These are phyloP conservation scores for Calonectria pseudoturangicola DNA, from an alignment of 2,329 filamentous ascomycete genomes.

Conservation along the genomic window DNA sequence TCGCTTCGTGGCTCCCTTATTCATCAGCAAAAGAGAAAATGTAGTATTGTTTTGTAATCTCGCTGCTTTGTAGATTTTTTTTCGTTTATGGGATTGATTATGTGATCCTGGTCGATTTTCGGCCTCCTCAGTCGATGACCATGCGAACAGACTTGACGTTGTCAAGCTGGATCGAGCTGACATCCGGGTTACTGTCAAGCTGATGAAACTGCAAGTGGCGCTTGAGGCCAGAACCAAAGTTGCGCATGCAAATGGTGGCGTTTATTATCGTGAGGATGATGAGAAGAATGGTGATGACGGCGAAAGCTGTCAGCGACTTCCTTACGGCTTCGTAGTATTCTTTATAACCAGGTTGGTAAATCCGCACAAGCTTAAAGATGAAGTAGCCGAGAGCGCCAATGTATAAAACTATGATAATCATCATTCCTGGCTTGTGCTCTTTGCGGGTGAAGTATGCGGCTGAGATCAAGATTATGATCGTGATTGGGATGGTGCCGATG, in stretches of 20 bases:
- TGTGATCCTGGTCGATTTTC: neutral
- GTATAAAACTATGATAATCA: conserved; percentile 87
- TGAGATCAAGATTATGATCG: conserved; percentile 89
- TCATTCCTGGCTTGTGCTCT: conserved; percentile 88
- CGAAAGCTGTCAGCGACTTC: conserved; percentile 93
- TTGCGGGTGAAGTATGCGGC: conserved; percentile 91
- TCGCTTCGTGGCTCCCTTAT: neutral
- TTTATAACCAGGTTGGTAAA: conserved; percentile 82
- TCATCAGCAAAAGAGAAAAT: conserved; percentile 7
- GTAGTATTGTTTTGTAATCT: conserved; percentile 6
- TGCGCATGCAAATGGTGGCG: conserved; percentile 89
- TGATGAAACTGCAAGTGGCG: conserved; percentile 79
- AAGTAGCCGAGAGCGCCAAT: conserved; percentile 95
- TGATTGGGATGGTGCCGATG: conserved; percentile 91
- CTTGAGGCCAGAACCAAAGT: conserved; percentile 94
- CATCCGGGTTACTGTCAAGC: conserved; percentile 73
- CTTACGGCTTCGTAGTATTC: conserved; percentile 84
- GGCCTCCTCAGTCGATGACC: conserved; percentile 73
- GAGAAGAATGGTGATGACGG: conserved; percentile 91
- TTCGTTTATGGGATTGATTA: neutral
- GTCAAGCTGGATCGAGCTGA: conserved; percentile 73
- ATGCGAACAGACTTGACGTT: conserved; percentile 77
- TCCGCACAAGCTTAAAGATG: conserved; percentile 97
- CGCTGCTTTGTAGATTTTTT: neutral
- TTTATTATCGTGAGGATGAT: conserved; percentile 92